phyloP scores from a whole-genome alignment of 2,329 filamentous ascomycete species.

The Lachnellula suecica region DNA sequence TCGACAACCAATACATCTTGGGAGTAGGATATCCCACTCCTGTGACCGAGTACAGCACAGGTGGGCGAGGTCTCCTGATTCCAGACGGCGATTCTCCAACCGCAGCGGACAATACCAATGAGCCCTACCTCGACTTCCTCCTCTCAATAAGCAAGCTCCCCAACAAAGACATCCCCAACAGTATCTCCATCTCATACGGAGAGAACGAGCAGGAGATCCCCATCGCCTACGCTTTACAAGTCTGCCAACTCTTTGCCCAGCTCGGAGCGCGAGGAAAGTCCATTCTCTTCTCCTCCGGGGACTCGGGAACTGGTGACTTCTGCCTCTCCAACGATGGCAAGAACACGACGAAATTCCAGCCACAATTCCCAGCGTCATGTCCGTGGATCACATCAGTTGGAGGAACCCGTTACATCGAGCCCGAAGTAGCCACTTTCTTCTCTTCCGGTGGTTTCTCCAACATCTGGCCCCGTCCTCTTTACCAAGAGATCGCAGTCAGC shows the following conservation, averaged over 20 bases:
- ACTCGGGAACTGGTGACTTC: slow-evolving; percentile 33
- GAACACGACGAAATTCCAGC: slow-evolving; percentile 52
- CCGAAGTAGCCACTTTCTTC: slow-evolving; percentile 29
- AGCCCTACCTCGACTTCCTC: slow-evolving; percentile 62
- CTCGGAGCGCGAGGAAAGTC: slow-evolving; percentile 54
- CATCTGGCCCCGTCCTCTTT: slow-evolving; percentile 44
- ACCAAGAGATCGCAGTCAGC: slow-evolving; percentile 42
- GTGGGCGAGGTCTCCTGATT: slow-evolving; percentile 50
- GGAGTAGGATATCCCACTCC: slow-evolving; percentile 50
- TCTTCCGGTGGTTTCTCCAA: slow-evolving; percentile 51
- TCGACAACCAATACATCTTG: slow-evolving; percentile 53
- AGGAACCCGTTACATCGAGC: slow-evolving; percentile 35
- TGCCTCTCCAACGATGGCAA: slow-evolving; percentile 60
- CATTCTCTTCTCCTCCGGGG: slow-evolving; percentile 51
- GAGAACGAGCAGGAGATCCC: slow-evolving; percentile 60
- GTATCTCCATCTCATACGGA: slow-evolving; percentile 57
- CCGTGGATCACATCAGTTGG: slow-evolving; percentile 68
- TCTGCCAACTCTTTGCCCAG: slow-evolving; percentile 54
- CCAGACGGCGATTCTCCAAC: slow-evolving; percentile 42
- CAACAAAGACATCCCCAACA: slow-evolving; percentile 50
- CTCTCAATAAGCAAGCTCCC: slow-evolving; percentile 52
- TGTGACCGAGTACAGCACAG: slow-evolving; percentile 38
- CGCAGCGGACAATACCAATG: slow-evolving; percentile 52
- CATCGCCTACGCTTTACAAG: slow-evolving; percentile 47
- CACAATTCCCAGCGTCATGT: slow-evolving; percentile 64